Evolutionary conservation across 768 basidiomycete species (phyloP).

Genomic region (Mycena indigotica): DNA sequence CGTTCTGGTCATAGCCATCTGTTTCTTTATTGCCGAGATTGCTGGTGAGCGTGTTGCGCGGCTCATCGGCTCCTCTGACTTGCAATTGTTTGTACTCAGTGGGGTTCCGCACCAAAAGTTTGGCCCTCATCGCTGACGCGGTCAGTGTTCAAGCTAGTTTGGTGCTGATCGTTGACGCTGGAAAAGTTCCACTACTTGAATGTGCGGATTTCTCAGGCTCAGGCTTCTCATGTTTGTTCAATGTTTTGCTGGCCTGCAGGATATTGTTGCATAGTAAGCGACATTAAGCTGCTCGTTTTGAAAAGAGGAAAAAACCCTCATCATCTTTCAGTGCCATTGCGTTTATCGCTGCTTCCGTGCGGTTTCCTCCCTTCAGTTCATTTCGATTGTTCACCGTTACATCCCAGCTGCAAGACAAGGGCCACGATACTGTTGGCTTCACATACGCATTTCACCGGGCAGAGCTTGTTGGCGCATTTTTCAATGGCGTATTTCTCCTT

Average conservation of each 20-base stretch:
- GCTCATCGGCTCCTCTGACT: not conserved
- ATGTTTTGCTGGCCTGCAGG: slow-evolving; percentile 31
- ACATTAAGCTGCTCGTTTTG: no score
- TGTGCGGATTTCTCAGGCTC: slow-evolving; percentile 33
- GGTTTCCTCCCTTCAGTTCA: slow-evolving; percentile 10
- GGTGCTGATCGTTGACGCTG: slow-evolving; percentile 11
- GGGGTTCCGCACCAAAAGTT: slow-evolving; percentile 56
- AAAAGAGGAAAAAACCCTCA: no score
- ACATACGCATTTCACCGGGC: slow-evolving; percentile 60
- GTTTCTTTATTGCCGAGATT: slow-evolving; percentile 55
- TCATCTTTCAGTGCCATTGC: slow-evolving; percentile 49
- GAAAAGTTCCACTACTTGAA: slow-evolving; percentile 57
- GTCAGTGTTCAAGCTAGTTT: slow-evolving; percentile 34
- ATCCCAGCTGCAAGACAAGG: slow-evolving; percentile 45
- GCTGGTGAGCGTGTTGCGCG: slow-evolving; percentile 34
- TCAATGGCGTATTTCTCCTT: slow-evolving; percentile 56
- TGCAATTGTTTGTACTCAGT: slow-evolving; percentile 39
- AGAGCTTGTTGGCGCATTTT: slow-evolving; percentile 57
- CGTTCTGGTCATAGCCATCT: slow-evolving; percentile 47
- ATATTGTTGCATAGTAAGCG: slow-evolving; percentile 50
- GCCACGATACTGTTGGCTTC: slow-evolving; percentile 50
- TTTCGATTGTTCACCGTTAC: not conserved
- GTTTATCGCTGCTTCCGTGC: slow-evolving; percentile 48
- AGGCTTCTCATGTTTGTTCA: slow-evolving; percentile 4
- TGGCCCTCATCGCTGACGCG: slow-evolving; percentile 59